Evolutionary conservation across 345 rosid species (phyloP).

Genomic region (Nephelium lappaceum): DNA sequence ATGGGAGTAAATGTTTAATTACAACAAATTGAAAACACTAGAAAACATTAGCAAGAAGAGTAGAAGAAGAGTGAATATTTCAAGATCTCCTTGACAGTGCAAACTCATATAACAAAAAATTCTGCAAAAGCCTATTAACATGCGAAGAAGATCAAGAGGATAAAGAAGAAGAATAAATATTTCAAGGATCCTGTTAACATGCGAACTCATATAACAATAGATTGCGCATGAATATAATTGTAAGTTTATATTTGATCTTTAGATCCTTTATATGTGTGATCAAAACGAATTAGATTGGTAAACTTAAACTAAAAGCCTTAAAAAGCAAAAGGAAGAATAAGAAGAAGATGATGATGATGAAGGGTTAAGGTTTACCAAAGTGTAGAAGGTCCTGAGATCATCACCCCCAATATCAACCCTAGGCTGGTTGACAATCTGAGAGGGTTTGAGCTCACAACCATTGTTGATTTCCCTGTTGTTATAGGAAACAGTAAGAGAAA

Average conservation of each 20-base stretch:
- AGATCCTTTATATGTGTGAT: too few relatives aligned
- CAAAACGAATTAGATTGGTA: too few relatives aligned
- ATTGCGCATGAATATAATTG: too few relatives aligned
- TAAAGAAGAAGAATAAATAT: neutral
- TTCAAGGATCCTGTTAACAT: too few relatives aligned
- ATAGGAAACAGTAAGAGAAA: conserved; percentile 44
- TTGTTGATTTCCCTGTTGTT: conserved; percentile 42
- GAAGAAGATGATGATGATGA: too few relatives aligned
- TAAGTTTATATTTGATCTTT: too few relatives aligned
- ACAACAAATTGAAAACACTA: neutral
- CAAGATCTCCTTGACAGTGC: neutral
- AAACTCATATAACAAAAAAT: neutral
- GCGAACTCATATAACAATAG: too few relatives aligned
- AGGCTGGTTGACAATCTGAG: conserved; percentile 53
- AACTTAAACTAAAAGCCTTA: neutral
- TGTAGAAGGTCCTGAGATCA: too few relatives aligned
- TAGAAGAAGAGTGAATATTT: neutral
- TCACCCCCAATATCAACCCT: conserved; percentile 65
- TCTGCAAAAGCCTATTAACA: too few relatives aligned
- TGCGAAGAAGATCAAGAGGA: neutral
- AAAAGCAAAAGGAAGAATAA: neutral
- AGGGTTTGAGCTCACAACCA: conserved; percentile 66
- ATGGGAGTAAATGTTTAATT: neutral
- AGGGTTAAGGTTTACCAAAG: conserved; percentile 41
- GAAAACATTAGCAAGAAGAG: neutral